Conservation (phyloP, 768 basidiomycete genomes). For the Suillus decipiens region DNA sequence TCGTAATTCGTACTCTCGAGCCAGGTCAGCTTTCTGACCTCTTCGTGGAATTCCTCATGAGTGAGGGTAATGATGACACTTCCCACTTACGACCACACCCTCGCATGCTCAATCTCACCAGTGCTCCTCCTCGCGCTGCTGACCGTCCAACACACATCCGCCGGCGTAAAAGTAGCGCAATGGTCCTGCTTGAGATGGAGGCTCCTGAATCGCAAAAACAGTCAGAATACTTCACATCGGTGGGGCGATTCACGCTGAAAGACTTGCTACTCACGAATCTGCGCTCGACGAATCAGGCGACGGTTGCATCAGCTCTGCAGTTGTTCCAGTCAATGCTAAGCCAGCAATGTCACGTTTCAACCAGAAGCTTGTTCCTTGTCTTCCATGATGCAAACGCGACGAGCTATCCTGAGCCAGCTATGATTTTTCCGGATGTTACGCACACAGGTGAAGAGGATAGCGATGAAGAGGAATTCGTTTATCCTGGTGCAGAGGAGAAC, state of each 20-base stretch:
- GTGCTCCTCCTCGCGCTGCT: slow-evolving; percentile 35
- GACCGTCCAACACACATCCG: slow-evolving; percentile 50
- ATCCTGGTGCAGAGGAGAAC: slow-evolving; percentile 36
- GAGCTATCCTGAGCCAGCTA: slow-evolving; percentile 63
- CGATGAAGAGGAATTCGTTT: slow-evolving; percentile 52
- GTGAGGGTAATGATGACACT: slow-evolving; percentile 78
- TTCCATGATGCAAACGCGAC: slow-evolving; percentile 74
- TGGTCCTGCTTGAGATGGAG: slow-evolving; percentile 87
- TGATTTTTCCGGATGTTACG: slow-evolving; percentile 30
- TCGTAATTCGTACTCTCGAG: slow-evolving; percentile 76
- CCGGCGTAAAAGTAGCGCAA: slow-evolving; percentile 82
- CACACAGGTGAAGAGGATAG: slow-evolving; percentile 41
- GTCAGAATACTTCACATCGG: slow-evolving; percentile 83
- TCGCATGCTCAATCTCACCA: slow-evolving; percentile 46
- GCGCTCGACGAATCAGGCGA: slow-evolving; percentile 60
- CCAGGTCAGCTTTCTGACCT: slow-evolving; percentile 68
- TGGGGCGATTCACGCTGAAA: slow-evolving; percentile 88
- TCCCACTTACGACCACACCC: slow-evolving; percentile 41
- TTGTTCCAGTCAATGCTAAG: slow-evolving; percentile 76
- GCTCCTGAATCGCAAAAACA: slow-evolving; percentile 69
- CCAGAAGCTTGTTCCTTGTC: slow-evolving; percentile 70
- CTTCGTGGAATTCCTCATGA: slow-evolving; percentile 78
- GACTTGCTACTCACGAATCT: slow-evolving; percentile 85
- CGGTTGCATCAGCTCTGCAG: slow-evolving; percentile 77
- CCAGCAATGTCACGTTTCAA: slow-evolving; percentile 63